These are phyloP conservation scores for Byssoonygena ceratinophila DNA, from an alignment of 2,329 filamentous ascomycete species.

Conservation along the genomic window DNA sequence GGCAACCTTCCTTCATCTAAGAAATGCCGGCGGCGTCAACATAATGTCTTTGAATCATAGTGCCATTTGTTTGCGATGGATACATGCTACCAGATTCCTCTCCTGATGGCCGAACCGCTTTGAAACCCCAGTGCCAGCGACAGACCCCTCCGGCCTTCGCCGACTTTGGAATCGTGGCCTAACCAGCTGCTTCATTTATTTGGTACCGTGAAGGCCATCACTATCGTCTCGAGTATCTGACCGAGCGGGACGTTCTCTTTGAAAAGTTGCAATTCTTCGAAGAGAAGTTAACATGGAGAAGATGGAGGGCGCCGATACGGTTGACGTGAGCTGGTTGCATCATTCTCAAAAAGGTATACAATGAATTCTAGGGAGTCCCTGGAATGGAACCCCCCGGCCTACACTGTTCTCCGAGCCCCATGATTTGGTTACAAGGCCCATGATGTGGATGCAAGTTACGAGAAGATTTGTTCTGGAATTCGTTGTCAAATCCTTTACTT, in stretches of 20 bases:
- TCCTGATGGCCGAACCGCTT: neutral
- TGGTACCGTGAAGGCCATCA: neutral
- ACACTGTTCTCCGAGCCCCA: neutral
- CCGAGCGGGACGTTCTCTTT: too few species aligned
- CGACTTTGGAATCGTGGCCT: neutral
- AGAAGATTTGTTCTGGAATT: neutral
- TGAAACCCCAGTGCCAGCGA: neutral
- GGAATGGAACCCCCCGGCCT: neutral
- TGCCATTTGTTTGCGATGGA: slow-evolving; percentile 2
- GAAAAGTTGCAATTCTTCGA: neutral
- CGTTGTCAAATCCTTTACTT: neutral
- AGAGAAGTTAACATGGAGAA: neutral
- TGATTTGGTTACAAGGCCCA: neutral
- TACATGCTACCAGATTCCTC: neutral
- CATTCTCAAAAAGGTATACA: slow-evolving; percentile 67
- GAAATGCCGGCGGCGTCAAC: neutral
- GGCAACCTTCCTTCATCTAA: neutral
- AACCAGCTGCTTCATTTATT: neutral
- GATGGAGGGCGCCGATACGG: slow-evolving; percentile 71
- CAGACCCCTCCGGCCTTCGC: neutral
- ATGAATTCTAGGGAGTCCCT: neutral
- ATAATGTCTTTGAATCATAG: neutral
- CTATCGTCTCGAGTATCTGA: neutral
- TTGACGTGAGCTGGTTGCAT: slow-evolving; percentile 89
- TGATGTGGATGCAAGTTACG: neutral